Conservation (phyloP, 139 green algal species). For the Raphidocelis subcapitata region DNA sequence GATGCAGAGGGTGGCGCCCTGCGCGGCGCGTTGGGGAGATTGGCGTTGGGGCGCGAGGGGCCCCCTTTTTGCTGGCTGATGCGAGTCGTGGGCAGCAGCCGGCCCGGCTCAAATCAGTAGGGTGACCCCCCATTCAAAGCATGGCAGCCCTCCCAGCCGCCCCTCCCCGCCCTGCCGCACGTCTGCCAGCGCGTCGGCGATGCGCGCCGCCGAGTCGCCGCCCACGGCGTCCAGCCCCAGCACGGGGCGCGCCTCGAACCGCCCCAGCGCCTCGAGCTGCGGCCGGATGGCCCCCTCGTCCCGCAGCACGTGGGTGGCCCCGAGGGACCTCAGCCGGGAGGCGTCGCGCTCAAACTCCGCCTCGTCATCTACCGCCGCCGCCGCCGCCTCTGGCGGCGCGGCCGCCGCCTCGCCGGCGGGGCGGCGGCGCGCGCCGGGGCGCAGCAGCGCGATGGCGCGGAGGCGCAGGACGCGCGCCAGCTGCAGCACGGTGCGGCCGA, state of each 20-base stretch:
- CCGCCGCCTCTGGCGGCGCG: not conserved
- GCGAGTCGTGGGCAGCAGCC: too few relatives aligned
- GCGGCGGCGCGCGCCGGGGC: not conserved
- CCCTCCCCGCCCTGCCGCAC: too few relatives aligned
- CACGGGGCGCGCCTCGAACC: slow-evolving; percentile 56
- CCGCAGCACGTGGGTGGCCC: slow-evolving; percentile 66
- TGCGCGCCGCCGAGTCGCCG: slow-evolving; percentile 55
- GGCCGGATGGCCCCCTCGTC: slow-evolving; percentile 66
- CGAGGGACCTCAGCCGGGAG: slow-evolving; percentile 57
- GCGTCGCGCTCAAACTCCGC: not conserved
- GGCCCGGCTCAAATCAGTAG: too few relatives aligned
- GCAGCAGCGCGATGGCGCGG: slow-evolving; percentile 47
- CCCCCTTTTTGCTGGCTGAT: too few relatives aligned
- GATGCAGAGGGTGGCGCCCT: not conserved
- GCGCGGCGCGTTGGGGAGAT: not conserved
- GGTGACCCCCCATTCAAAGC: too few relatives aligned
- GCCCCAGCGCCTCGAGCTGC: not conserved
- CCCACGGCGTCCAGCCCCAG: slow-evolving; percentile 85
- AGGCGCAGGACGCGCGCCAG: slow-evolving; percentile 79
- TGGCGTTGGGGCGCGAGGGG: too few relatives aligned
- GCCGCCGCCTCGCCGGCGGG: not conserved
- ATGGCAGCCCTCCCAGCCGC: too few relatives aligned
- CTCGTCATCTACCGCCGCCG: not conserved
- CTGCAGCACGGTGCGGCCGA: slow-evolving; percentile 84
- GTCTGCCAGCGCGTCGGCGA: slow-evolving; percentile 67